Percentiles rank a stretch among this genome's conserved stretches.
Evolutionary conservation across 805 yeast genomes (phyloP).

Genomic region (Zygosaccharomyces bailii): DNA sequence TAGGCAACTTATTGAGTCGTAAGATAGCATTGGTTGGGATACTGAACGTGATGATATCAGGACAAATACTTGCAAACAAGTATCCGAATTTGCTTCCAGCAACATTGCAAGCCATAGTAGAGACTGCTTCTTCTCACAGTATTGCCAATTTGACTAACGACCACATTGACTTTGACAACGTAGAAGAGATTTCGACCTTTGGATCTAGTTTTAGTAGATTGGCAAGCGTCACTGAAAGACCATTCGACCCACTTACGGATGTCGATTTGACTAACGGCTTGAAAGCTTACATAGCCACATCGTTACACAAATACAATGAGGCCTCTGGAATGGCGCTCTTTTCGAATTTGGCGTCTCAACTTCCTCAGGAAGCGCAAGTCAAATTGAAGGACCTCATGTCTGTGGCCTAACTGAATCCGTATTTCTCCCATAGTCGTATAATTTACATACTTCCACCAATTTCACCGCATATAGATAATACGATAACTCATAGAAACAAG

Average conservation of each 20-base stretch:
- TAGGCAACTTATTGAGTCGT: slow-evolving; percentile 52
- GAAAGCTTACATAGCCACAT: slow-evolving; percentile 20
- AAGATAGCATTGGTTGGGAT: slow-evolving; percentile 52
- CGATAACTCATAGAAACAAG: not conserved
- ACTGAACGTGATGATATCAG: slow-evolving; percentile 41
- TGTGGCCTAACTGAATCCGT: not conserved
- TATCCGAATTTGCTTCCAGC: slow-evolving; percentile 42
- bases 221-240: slow-evolving; percentile 54
- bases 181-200: slow-evolving; percentile 74
- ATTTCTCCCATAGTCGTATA: slow-evolving; percentile 69
- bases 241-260: slow-evolving; percentile 67
- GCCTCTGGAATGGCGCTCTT: slow-evolving; percentile 19
- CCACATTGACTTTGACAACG: slow-evolving; percentile 43
- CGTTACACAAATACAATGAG: slow-evolving; percentile 25
- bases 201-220: slow-evolving; percentile 83
- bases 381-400: slow-evolving; percentile 26
- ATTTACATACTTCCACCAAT: slow-evolving; percentile 71
- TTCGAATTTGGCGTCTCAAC: slow-evolving; percentile 26
- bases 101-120: slow-evolving; percentile 44
- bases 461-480: slow-evolving; percentile 36
- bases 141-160: slow-evolving; percentile 39
- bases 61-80: slow-evolving; percentile 37
- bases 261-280: slow-evolving; percentile 37
- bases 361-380: slow-evolving; percentile 26
- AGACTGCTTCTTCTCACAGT: slow-evolving; percentile 38